A percentile compares a stretch with the other conserved stretches of the same genome.
Conservation (phyloP, 2,329 filamentous ascomycete species). For the Neopestalotiopsis rosae region DNA sequence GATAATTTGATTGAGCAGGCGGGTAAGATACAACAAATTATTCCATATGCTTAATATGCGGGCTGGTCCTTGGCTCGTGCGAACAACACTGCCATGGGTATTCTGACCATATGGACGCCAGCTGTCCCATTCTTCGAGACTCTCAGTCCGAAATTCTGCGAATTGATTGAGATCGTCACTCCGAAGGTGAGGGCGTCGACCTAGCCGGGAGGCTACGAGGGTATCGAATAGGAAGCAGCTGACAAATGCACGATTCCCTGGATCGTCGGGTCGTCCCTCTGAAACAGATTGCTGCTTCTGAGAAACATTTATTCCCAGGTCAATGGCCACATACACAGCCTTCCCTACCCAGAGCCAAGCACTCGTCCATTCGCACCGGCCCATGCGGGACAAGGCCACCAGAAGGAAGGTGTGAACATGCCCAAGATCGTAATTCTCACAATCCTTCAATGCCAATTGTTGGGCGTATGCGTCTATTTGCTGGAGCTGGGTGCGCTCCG, state of each 20-base stretch:
- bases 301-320: neutral
- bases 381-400: neutral
- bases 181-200: neutral
- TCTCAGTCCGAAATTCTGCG: neutral
- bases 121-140: conserved; percentile 9
- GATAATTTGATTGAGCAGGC: neutral
- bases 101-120: neutral
- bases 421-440: neutral
- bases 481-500: neutral
- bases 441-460: neutral
- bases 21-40: neutral
- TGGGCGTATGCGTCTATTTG: neutral
- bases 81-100: neutral
- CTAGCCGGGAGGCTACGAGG: conserved; percentile 3
- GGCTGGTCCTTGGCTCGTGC: neutral
- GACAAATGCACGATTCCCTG: neutral
- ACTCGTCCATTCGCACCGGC: neutral
- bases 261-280: neutral
- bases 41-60: neutral
- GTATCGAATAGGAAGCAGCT: conserved; percentile 12
- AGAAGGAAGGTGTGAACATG: conserved; percentile 10
- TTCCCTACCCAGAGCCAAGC: conserved; percentile 5
- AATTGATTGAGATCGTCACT: neutral
- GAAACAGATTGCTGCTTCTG: neutral
- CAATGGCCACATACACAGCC: conserved; percentile 4